Percentiles rank a stretch among this genome's conserved stretches.
Conservation (phyloP, 148 eudicot genomes). For the Heliosperma pusillum region DNA sequence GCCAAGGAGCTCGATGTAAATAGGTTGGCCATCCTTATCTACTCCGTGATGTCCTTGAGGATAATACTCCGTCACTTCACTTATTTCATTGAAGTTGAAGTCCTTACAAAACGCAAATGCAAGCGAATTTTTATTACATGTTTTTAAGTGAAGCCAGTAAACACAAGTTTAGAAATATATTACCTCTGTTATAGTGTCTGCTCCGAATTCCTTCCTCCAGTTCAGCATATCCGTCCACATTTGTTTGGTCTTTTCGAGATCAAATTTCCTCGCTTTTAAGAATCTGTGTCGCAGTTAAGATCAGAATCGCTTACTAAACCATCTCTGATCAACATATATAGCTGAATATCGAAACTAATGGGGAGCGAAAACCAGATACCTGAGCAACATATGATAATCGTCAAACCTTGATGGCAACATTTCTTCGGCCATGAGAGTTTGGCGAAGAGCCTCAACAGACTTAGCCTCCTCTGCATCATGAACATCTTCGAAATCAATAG, state of each 20-base stretch:
- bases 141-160: background rate
- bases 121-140: background rate
- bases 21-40: conserved; percentile 93
- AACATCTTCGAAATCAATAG: conserved; percentile 59
- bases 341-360: too few relatives aligned
- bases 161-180: background rate
- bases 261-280: conserved; percentile 41
- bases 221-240: conserved; percentile 50
- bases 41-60: conserved; percentile 98
- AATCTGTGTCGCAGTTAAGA: conserved; percentile 27
- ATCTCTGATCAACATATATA: too few relatives aligned
- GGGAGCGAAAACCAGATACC: conserved; percentile 24
- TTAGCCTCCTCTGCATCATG: conserved; percentile 66
- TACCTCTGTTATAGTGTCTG: conserved; percentile 47
- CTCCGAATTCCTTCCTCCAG: conserved; percentile 52
- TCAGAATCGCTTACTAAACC: too few relatives aligned
- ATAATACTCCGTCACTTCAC: conserved; percentile 75
- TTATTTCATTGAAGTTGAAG: conserved; percentile 73
- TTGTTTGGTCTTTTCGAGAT: conserved; percentile 39
- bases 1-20: conserved; percentile 90
- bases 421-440: conserved; percentile 50
- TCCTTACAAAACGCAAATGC: conserved; percentile 45
- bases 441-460: conserved; percentile 52
- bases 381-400: conserved; percentile 68
- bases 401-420: conserved; percentile 53